These are phyloP conservation scores for Biancaea sappan DNA, from an alignment of 306 rosid species.

Conservation along the genomic window DNA sequence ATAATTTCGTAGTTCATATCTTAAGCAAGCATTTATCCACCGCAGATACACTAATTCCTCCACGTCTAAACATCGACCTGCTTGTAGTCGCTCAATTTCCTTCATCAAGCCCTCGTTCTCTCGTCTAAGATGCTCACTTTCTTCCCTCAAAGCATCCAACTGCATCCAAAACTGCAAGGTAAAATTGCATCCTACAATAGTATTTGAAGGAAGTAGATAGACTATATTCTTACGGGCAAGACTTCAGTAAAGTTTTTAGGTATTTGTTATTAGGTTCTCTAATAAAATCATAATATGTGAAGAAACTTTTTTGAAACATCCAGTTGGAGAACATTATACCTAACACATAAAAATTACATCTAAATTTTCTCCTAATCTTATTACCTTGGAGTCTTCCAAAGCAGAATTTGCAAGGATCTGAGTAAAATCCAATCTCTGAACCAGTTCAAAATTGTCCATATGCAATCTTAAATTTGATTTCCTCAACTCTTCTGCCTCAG, in stretches of 20 bases:
- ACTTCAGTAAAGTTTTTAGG: too few species aligned
- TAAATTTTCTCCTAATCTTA: too few species aligned
- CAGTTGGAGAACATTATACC: too few species aligned
- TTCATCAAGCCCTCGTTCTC: slow-evolving; percentile 52
- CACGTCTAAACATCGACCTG: slow-evolving; percentile 64
- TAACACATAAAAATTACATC: too few species aligned
- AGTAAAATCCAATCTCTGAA: slow-evolving; percentile 71
- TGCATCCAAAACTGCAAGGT: slow-evolving; percentile 39
- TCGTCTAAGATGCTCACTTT: slow-evolving; percentile 42
- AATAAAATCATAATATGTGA: too few species aligned
- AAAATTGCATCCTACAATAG: slow-evolving; percentile 17
- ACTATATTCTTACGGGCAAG: too few species aligned
- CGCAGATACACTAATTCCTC: slow-evolving; percentile 87
- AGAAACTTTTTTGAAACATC: too few species aligned
- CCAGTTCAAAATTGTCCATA: slow-evolving; percentile 63
- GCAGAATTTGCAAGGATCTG: slow-evolving; percentile 80
- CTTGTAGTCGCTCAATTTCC: slow-evolving; percentile 65
- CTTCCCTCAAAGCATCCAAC: slow-evolving; percentile 59
- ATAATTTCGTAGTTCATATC: slow-evolving; percentile 73
- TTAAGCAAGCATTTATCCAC: slow-evolving; percentile 93
- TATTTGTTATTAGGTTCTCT: too few species aligned
- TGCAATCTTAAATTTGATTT: slow-evolving; percentile 58
- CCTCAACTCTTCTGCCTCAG: slow-evolving; percentile 58
- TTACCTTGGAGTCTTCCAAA: slow-evolving; percentile 71
- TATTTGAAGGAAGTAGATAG: too few species aligned